These are phyloP conservation scores for Flaveria ramosissima DNA, from an alignment of 129 eudicot genomes.

Conservation along the genomic window DNA sequence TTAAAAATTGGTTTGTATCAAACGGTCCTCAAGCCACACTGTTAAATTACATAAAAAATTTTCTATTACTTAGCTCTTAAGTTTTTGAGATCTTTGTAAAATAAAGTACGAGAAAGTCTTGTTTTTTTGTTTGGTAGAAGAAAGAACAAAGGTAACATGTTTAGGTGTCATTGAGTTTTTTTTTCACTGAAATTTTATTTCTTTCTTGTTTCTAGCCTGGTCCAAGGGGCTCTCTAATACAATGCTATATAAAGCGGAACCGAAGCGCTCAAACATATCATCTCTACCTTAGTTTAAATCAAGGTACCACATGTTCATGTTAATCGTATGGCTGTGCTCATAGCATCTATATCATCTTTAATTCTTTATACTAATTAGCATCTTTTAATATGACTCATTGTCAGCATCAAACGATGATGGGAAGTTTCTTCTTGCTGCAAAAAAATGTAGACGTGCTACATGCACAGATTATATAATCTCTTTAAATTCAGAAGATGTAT, in stretches of 20 bases:
- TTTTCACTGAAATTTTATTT: not conserved
- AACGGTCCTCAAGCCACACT: no score
- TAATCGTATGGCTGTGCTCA: not conserved
- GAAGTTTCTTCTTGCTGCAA: slow-evolving; percentile 86
- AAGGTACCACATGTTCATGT: slow-evolving; percentile 43
- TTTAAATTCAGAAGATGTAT: slow-evolving; percentile 60
- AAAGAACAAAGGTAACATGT: not conserved
- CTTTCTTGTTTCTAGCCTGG: slow-evolving; percentile 70
- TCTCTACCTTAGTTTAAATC: slow-evolving; percentile 68
- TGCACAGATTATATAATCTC: slow-evolving; percentile 87
- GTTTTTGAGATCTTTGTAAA: not conserved
- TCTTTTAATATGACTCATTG: slow-evolving; percentile 16
- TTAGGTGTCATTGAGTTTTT: not conserved
- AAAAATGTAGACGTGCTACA: slow-evolving; percentile 76
- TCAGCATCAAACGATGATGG: slow-evolving; percentile 75
- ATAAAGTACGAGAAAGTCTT: not conserved
- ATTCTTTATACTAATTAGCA: not conserved
- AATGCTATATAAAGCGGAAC: slow-evolving; percentile 78
- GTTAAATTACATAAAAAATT: no score
- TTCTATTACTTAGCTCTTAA: not conserved
- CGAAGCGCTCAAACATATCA: slow-evolving; percentile 68
- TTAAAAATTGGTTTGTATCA: no score
- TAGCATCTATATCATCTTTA: not conserved
- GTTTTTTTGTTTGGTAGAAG: slow-evolving; percentile 2
- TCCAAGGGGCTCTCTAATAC: slow-evolving; percentile 70